Conservation (phyloP, 352 stramenopile genomes). For the Stramenopiles sp. region DNA sequence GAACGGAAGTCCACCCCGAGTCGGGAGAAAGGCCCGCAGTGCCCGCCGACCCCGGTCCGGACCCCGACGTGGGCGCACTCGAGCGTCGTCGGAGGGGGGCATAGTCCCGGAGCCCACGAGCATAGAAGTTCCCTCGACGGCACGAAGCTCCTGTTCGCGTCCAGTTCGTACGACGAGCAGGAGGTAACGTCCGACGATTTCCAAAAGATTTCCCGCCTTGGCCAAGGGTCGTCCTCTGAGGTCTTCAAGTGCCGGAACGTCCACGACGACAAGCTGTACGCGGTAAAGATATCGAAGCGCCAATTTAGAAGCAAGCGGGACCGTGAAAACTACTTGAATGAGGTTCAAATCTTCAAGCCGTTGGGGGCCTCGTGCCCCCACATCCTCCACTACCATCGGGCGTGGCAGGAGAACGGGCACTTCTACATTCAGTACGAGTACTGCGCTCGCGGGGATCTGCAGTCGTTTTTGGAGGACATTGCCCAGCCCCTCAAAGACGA, state of each 20-base stretch:
- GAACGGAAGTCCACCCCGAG: not conserved
- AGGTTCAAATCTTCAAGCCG: constrained; percentile 37
- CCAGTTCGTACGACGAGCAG: not conserved
- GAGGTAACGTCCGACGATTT: constrained; percentile 28
- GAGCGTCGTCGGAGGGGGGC: not conserved
- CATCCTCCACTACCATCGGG: constrained; percentile 79
- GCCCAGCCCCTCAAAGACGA: constrained; percentile 33
- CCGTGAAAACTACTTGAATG: constrained; percentile 34
- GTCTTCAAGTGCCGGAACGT: constrained; percentile 35
- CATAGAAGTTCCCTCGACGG: constrained; percentile 16
- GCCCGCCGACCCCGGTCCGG: constrained; percentile 17
- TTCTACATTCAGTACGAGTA: constrained; percentile 84
- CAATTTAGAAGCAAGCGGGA: constrained; percentile 47
- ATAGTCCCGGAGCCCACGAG: not conserved
- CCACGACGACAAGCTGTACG: constrained; percentile 29
- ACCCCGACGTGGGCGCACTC: constrained; percentile 15
- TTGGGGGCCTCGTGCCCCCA: constrained; percentile 39
- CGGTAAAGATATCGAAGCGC: constrained; percentile 53
- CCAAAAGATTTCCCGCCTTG: constrained; percentile 37
- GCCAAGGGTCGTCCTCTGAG: constrained; percentile 41
- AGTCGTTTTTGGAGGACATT: constrained; percentile 34
- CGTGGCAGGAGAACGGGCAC: constrained; percentile 66
- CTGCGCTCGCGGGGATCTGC: constrained; percentile 58
- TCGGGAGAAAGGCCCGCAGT: not conserved
- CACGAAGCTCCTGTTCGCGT: constrained; percentile 16